Percentiles rank a stretch among this genome's conserved stretches.
phyloP scores from a whole-genome alignment of 441 rosid genomes.

The Pelargonium cotyledonis region DNA sequence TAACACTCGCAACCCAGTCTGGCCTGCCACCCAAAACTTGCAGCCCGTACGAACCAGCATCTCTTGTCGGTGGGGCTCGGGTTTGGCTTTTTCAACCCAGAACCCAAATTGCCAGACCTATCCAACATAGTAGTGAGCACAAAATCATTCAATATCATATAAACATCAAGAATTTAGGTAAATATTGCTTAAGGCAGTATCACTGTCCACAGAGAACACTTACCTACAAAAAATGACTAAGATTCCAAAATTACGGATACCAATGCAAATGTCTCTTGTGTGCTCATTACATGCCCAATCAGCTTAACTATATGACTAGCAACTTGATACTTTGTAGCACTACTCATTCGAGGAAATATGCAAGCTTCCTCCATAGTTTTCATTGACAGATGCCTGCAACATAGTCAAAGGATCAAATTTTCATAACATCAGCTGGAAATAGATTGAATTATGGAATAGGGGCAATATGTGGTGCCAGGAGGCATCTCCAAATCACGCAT shows the following conservation, averaged over 20 bases:
- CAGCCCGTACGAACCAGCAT: too few species aligned
- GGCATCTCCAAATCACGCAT: neutral
- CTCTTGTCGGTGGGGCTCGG: too few species aligned
- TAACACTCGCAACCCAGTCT: too few species aligned
- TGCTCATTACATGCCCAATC: neutral
- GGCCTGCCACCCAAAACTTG: neutral
- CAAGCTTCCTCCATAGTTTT: slow-evolving; percentile 67
- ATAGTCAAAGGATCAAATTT: neutral
- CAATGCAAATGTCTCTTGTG: neutral
- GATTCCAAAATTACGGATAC: neutral
- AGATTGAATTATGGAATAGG: neutral
- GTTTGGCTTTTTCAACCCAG: too few species aligned
- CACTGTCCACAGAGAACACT: slow-evolving; percentile 5
- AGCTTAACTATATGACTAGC: neutral
- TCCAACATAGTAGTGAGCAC: neutral
- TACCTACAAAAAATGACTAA: neutral
- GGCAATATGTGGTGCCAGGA: neutral
- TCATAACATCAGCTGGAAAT: neutral
- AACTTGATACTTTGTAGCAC: neutral
- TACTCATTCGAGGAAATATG: slow-evolving; percentile 24
- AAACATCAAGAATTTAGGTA: too few species aligned
- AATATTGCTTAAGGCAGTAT: neutral
- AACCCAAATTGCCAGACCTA: too few species aligned
- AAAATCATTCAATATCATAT: too few species aligned
- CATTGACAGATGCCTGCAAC: slow-evolving; percentile 48